These are phyloP conservation scores for Smittium culicis DNA, from an alignment of 371 early-diverging fungal genomes.

Conservation along the genomic window DNA sequence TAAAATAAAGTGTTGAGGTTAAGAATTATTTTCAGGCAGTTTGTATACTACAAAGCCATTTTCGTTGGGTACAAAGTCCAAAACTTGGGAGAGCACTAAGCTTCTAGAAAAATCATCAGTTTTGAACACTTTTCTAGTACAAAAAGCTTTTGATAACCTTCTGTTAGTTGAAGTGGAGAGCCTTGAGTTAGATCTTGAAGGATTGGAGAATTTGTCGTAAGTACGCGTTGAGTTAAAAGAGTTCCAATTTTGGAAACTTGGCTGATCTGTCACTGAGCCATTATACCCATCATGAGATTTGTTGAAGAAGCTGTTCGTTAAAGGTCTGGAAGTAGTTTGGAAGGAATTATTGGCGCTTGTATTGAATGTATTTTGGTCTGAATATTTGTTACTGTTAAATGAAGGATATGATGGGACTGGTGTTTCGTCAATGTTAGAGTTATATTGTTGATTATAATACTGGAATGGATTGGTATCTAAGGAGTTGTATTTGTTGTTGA, in stretches of 20 bases:
- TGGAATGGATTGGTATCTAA: not conserved
- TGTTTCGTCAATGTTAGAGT: not conserved
- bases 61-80: not conserved
- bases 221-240: not conserved
- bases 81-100: not conserved
- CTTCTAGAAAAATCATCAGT: not conserved
- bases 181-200: not conserved
- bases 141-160: not conserved
- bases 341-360: not conserved
- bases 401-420: not conserved
- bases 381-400: not conserved
- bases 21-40: not conserved
- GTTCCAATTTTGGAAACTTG: not conserved
- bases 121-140: not conserved
- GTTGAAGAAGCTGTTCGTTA: not conserved
- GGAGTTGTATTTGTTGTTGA: too few relatives aligned
- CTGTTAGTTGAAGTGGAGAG: not conserved
- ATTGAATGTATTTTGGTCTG: not conserved
- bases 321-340: not conserved
- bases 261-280: not conserved
- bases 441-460: not conserved
- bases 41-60: slow-evolving; percentile 1
- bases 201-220: not conserved
- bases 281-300: not conserved
- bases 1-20: too few relatives aligned